Evolutionary conservation across 139 green algal species (phyloP).

Genomic region (Nannochloris sp.): DNA sequence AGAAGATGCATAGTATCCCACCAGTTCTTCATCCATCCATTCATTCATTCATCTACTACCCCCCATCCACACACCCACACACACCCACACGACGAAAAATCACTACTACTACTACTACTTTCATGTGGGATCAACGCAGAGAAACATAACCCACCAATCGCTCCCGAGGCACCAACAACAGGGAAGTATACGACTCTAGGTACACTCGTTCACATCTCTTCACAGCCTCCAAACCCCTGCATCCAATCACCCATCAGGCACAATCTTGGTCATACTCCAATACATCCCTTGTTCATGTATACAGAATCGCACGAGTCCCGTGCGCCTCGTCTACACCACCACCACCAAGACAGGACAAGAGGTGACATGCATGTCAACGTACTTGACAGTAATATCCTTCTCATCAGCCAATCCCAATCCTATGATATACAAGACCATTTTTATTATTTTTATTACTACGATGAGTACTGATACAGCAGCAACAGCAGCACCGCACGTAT

Average conservation of each 20-base stretch:
- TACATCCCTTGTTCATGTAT: background rate
- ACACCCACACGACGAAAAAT: too few species aligned
- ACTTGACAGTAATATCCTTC: conserved; percentile 89
- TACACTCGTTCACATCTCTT: conserved; percentile 63
- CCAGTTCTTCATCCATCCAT: background rate
- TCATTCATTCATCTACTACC: background rate
- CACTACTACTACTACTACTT: too few species aligned
- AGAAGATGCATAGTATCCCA: background rate
- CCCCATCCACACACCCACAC: too few species aligned
- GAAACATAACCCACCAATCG: conserved; percentile 52
- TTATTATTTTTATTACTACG: too few species aligned
- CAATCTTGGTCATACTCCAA: too few species aligned
- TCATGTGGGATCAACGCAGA: too few species aligned
- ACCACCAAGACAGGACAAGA: too few species aligned
- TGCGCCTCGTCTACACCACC: too few species aligned
- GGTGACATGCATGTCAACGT: background rate
- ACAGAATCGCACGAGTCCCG: background rate
- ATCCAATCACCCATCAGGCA: background rate
- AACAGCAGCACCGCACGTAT: too few species aligned
- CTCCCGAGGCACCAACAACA: conserved; percentile 78
- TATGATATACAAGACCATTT: conserved; percentile 87
- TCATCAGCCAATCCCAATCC: conserved; percentile 91
- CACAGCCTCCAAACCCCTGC: conserved; percentile 82
- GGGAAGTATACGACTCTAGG: conserved; percentile 95
- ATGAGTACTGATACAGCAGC: too few species aligned